Conservation (phyloP, 441 rosid genomes). For the Syzygium malaccense region DNA sequence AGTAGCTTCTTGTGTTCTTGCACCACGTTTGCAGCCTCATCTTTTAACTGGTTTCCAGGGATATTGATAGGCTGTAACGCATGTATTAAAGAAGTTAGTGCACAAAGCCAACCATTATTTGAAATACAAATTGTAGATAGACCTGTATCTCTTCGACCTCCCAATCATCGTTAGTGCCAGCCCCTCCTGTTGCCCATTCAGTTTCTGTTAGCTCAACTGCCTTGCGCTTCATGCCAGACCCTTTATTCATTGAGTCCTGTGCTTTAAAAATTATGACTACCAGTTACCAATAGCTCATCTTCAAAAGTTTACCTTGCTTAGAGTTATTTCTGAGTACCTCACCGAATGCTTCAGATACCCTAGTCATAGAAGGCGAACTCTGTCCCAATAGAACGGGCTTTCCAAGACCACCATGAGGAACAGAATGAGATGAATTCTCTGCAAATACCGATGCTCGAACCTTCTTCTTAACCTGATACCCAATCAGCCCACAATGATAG, state of each 20-base stretch:
- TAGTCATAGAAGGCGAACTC: constrained; percentile 11
- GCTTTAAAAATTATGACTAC: not conserved
- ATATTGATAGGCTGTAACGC: constrained; percentile 20
- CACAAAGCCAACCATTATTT: not conserved
- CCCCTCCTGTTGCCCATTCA: constrained; percentile 1
- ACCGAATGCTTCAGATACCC: constrained; percentile 22
- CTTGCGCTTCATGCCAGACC: constrained; percentile 50
- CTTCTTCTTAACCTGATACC: constrained; percentile 58
- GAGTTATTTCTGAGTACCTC: constrained; percentile 11
- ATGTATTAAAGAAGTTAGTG: not conserved
- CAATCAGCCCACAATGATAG: constrained; percentile 73
- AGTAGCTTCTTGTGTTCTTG: constrained; percentile 65
- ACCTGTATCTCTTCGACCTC: not conserved
- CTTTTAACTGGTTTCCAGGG: constrained; percentile 19
- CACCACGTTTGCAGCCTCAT: constrained; percentile 39
- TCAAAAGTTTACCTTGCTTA: constrained; percentile 19
- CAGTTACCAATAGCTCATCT: not conserved
- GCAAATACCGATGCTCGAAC: constrained; percentile 21
- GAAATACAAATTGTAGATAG: not conserved
- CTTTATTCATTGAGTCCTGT: constrained; percentile 19
- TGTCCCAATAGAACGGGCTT: constrained; percentile 24
- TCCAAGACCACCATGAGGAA: constrained; percentile 13
- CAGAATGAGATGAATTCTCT: constrained; percentile 17
- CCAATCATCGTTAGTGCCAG: not conserved
- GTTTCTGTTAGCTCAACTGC: constrained; percentile 29